Conservation (phyloP, 2,329 filamentous ascomycete genomes). For the Talaromyces marneffei region DNA sequence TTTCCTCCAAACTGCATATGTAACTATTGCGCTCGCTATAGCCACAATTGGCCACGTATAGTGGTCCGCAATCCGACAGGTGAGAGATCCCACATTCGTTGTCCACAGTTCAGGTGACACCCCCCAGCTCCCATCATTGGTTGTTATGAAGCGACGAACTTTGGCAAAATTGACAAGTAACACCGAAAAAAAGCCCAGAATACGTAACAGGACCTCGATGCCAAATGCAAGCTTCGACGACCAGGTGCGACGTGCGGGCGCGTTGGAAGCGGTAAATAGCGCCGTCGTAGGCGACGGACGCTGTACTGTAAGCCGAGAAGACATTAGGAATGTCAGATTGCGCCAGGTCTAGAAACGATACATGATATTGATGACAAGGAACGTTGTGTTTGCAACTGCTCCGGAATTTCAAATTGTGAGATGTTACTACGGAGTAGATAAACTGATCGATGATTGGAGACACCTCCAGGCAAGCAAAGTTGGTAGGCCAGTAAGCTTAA, state of each 20-base stretch:
- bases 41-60: slow-evolving; percentile 41
- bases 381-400: neutral
- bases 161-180: slow-evolving; percentile 33
- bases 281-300: slow-evolving; percentile 79
- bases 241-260: slow-evolving; percentile 48
- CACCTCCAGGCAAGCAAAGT: neutral
- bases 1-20: slow-evolving; percentile 43
- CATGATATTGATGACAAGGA: neutral
- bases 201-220: slow-evolving; percentile 41
- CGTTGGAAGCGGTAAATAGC: slow-evolving; percentile 85
- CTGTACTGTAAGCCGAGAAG: slow-evolving; percentile 45
- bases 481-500: neutral
- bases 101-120: slow-evolving; percentile 31
- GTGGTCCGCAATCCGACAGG: slow-evolving; percentile 33
- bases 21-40: slow-evolving; percentile 32
- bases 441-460: neutral
- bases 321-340: slow-evolving; percentile 44
- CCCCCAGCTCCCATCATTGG: slow-evolving; percentile 22
- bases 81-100: slow-evolving; percentile 26
- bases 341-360: neutral
- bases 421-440: neutral
- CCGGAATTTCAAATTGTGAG: neutral
- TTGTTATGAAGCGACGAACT: slow-evolving; percentile 26
- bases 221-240: slow-evolving; percentile 42
- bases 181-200: slow-evolving; percentile 39